Base-by-base conservation (phyloP, 2,329 filamentous ascomycete species). In the Coniochaeta sp. region DNA sequence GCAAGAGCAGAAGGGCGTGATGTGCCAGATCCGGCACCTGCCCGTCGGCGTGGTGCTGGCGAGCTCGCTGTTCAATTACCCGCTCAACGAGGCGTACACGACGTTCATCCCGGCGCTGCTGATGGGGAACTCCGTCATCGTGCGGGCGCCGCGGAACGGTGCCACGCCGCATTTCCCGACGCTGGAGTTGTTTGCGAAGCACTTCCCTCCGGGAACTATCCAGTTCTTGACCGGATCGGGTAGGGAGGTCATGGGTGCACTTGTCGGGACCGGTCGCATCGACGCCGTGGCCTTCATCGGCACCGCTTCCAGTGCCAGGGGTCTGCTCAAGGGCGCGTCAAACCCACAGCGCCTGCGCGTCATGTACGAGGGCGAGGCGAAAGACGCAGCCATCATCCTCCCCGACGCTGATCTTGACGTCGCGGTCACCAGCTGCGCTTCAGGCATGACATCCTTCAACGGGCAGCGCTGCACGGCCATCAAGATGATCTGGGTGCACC, bases 401-500 rank as follows among this genome's bases (percentile, higher is more conserved):
- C 45, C 45, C 6, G 45, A 48, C 28, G 45, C 45, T 3, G 45
- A 48, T 14, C 18, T 48, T 10, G 45, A 26, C 26, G 45, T 48
- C 10, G 45, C 45, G 3, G 45, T 48, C 45, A 26, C 28, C 8
- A 28, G 26, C 45, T 48, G 45, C 27, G 45, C n/a, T 2, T 48
- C 45, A 14, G 45, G 45, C n/a, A 48, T 48, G 45, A 48, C 45
- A n/a, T 48, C 45, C 26, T 48, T 48, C 26, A 48, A 48, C 26
- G 45, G 27, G 3, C 45, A 48, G 26, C 26, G 45, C 6, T 48
- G 45, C 26, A 48, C 45, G 5, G 45, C 45, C 45, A 31, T 48
- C 26, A 48, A 48, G 45, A 48, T 48, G 45, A 48, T 48, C 12
- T 48, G 45, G 45, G 45, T 48, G 26, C 45, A 48, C 20, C n/a